Evolutionary conservation across 75 land plant species (phyloP), one percentile per base, ranked within the genome.

Genomic region (Pinus albicaulis): DNA sequence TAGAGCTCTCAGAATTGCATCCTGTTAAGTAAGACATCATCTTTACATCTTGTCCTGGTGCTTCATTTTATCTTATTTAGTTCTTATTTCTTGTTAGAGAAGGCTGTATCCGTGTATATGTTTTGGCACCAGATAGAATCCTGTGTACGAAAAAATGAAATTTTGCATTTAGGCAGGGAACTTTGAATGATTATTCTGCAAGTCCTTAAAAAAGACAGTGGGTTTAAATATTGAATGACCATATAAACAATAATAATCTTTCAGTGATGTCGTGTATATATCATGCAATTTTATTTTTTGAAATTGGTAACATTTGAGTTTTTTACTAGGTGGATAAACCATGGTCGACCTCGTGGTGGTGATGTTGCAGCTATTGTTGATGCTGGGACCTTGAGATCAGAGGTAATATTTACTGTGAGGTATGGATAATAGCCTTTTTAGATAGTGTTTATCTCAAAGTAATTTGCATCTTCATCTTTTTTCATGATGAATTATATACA

Each of bases 291-390:
- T 10, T 41, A 1, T 48, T 61, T 76, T 55, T 3, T 74, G 22
- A 38, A 23, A 48, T 72, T 44, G 44, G 16, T 77, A 10, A 70
- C 56, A 44, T 44, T 66, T 66, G 2, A 38, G 44, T 44, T 44
- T 80, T 69, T 66, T 59, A 25, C 10, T 73, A 92, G 95, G 73
- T 92, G 95, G 95, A 69, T 59, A 5, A 75, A 86, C 64, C 85
- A 86, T 76, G 86, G 91, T 11, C 74, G 82, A 52, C 93, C 95
- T 53, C 89, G 86, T 20, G 95, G 93, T 55, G 95, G 87, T 55
- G 75, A 91, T 82, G 89, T 91, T 74, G 85, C 87, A 69, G 83
- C 82, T 31, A 77, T 92, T 59, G 89, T 83, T 77, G 91, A 86
- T 80, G 85, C 88, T 70, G 87, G 64, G 5, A 70, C 62, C 48